Conservation (phyloP, 495 filamentous ascomycete species). For the Symbiotaphrina buchneri region DNA sequence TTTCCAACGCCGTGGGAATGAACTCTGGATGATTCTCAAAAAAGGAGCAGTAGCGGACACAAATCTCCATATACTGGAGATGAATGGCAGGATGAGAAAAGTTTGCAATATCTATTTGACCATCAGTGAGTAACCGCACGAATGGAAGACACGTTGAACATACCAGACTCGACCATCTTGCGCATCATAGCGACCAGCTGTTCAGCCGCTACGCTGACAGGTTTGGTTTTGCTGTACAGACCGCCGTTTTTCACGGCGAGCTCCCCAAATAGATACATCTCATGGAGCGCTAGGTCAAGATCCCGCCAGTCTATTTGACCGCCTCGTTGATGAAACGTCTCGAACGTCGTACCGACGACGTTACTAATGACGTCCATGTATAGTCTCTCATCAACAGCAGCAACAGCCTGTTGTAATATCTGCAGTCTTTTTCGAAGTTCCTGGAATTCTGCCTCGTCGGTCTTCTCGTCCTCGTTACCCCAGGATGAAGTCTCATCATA, state of each 20-base stretch:
- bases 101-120: constrained; percentile 59
- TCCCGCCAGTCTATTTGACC: constrained; percentile 80
- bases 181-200: constrained; percentile 75
- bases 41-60: constrained; percentile 79
- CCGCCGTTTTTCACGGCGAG: constrained; percentile 67
- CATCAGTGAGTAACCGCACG: too few species aligned
- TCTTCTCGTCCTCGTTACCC: constrained; percentile 80
- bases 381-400: constrained; percentile 59
- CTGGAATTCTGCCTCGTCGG: constrained; percentile 96
- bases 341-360: constrained; percentile 65
- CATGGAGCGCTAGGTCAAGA: constrained; percentile 82
- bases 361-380: constrained; percentile 71
- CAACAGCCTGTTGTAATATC: constrained; percentile 73
- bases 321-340: constrained; percentile 42
- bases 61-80: constrained; percentile 95
- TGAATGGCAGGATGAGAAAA: constrained; percentile 82
- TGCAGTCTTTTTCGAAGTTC: constrained; percentile 77
- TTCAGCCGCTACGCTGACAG: constrained; percentile 50
- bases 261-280: constrained; percentile 94
- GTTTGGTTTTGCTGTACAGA: constrained; percentile 58
- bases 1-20: constrained; percentile 73
- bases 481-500: constrained; percentile 88
- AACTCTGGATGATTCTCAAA: constrained; percentile 61
- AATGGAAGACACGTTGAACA: constrained; percentile 14
- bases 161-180: constrained; percentile 84